These are phyloP conservation scores for Claviceps capensis DNA, from an alignment of 2,329 filamentous ascomycete genomes.

Conservation along the genomic window DNA sequence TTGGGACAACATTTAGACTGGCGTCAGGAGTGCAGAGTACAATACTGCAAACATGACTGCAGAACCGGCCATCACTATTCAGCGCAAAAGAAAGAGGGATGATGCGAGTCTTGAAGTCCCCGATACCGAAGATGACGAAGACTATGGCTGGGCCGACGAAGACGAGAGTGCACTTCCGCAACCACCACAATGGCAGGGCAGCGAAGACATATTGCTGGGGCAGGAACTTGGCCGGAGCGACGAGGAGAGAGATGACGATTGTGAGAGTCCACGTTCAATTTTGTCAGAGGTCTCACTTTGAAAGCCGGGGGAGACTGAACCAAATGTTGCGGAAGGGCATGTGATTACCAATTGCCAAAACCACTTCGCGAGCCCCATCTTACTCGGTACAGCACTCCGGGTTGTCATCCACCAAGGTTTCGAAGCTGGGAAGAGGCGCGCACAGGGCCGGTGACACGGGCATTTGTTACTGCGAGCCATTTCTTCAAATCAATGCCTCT, in stretches of 20 bases:
- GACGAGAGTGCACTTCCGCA: conserved; percentile 47
- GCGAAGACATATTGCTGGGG: conserved; percentile 46
- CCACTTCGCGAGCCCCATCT: conserved; percentile 4
- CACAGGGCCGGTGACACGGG: conserved; percentile 1
- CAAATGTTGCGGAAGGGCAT: conserved; percentile 12
- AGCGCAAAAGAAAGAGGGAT: conserved; percentile 48
- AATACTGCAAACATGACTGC: conserved; percentile 20
- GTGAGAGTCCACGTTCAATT: conserved; percentile 1
- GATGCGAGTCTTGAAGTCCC: conserved; percentile 46
- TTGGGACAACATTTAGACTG: conserved; percentile 21
- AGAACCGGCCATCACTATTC: conserved; percentile 22
- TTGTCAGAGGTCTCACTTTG: conserved; percentile 7
- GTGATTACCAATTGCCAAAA: background rate
- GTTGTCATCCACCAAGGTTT: background rate
- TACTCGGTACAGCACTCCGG: background rate
- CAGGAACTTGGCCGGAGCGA: conserved; percentile 29
- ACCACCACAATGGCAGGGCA: conserved; percentile 55
- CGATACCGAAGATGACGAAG: conserved; percentile 52
- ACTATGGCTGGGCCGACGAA: conserved; percentile 59
- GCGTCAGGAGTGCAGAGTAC: conserved; percentile 27
- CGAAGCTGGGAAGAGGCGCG: background rate
- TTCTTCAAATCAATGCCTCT: background rate
- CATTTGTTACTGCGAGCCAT: background rate
- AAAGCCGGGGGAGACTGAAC: conserved; percentile 15
- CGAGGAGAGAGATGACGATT: conserved; percentile 13